These are phyloP conservation scores for Puccinia coronata DNA, from an alignment of 1,284 basidiomycete species.

Conservation along the genomic window DNA sequence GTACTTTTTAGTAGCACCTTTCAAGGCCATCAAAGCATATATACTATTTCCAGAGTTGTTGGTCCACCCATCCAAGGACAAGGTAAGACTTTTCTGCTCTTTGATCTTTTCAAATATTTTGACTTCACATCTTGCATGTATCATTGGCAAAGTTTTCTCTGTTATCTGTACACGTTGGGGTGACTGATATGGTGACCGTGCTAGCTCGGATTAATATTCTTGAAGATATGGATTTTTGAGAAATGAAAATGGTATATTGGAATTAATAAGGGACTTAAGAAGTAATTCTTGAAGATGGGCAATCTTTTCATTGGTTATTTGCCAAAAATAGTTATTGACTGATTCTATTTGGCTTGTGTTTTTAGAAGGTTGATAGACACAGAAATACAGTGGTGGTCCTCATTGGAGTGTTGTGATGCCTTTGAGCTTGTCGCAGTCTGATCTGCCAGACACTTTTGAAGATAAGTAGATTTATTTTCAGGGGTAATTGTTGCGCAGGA, in stretches of 20 bases:
- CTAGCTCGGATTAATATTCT: conserved; percentile 2
- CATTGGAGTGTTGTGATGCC: neutral
- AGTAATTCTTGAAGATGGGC: conserved; percentile 4
- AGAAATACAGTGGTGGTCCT: neutral
- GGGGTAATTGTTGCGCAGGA: neutral
- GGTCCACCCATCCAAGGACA: too few species aligned
- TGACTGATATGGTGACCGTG: neutral
- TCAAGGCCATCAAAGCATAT: neutral
- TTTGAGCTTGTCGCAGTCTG: neutral
- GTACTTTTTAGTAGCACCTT: neutral
- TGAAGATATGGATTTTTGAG: conserved; percentile 29
- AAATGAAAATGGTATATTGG: neutral
- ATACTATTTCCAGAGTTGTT: too few species aligned
- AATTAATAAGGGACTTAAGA: neutral
- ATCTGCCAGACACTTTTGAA: neutral
- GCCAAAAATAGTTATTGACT: neutral
- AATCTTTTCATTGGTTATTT: neutral
- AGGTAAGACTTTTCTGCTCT: too few species aligned
- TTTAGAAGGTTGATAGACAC: neutral
- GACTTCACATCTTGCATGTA: conserved; percentile 10
- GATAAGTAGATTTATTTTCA: neutral
- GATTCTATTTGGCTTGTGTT: neutral
- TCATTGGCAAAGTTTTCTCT: neutral
- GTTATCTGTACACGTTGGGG: neutral
- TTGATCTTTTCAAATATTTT: too few species aligned